phyloP scores from a whole-genome alignment of 2,329 filamentous ascomycete genomes.

The Magnaporthales sp. region DNA sequence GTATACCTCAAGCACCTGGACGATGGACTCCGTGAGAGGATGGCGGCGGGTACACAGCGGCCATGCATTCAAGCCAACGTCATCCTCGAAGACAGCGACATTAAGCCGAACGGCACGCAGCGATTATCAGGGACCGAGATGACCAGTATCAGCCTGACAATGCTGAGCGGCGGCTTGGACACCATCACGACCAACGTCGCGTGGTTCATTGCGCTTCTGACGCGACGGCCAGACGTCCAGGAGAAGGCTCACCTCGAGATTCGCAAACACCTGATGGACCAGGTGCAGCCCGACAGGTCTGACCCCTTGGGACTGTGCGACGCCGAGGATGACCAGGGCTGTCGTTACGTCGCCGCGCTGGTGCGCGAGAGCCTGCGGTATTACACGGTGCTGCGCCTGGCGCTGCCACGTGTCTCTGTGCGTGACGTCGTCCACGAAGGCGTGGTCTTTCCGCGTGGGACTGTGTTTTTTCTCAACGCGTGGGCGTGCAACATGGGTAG shows the following conservation, averaged over 20 bases:
- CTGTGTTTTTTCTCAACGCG: slow-evolving; percentile 53
- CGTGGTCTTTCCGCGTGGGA: slow-evolving; percentile 50
- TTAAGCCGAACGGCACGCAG: not conserved
- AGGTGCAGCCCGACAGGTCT: slow-evolving; percentile 14
- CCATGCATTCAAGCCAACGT: slow-evolving; percentile 19
- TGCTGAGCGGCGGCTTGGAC: slow-evolving; percentile 59
- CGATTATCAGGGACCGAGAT: slow-evolving; percentile 50
- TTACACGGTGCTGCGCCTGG: slow-evolving; percentile 54
- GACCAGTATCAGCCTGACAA: slow-evolving; percentile 56
- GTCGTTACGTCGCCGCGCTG: slow-evolving; percentile 53
- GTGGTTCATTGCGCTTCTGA: slow-evolving; percentile 54
- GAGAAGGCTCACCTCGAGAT: slow-evolving; percentile 50
- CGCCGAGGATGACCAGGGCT: slow-evolving; percentile 53
- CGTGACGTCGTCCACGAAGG: slow-evolving; percentile 51
- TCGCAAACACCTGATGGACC: slow-evolving; percentile 33
- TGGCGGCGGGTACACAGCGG: slow-evolving; percentile 16
- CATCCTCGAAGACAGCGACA: slow-evolving; percentile 3
- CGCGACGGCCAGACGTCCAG: slow-evolving; percentile 53
- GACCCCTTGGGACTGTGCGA: slow-evolving; percentile 42
- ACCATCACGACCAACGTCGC: slow-evolving; percentile 58
- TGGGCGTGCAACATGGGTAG: slow-evolving; percentile 1
- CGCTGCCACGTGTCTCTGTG: slow-evolving; percentile 52
- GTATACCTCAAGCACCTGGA: slow-evolving; percentile 55
- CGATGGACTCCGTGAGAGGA: slow-evolving; percentile 33
- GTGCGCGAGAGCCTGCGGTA: slow-evolving; percentile 54